Evolutionary conservation across 768 basidiomycete genomes (phyloP).

Genomic region (Thelephora ganbajun): DNA sequence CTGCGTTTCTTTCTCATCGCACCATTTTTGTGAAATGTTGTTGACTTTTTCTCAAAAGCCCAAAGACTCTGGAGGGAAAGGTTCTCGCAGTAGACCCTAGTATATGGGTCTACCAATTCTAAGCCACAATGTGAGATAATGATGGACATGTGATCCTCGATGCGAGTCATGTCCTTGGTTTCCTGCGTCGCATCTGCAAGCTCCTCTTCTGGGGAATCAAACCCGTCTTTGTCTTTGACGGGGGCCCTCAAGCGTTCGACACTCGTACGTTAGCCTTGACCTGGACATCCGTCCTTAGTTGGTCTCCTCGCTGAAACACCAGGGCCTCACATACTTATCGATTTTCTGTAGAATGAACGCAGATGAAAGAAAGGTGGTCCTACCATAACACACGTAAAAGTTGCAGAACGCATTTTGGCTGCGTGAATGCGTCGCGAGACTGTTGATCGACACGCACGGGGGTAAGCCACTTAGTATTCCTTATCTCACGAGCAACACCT

Average conservation of each 20-base stretch:
- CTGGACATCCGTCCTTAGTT: no score
- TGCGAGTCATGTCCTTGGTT: conserved; percentile 89
- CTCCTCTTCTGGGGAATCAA: conserved; percentile 94
- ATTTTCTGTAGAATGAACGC: conserved; percentile 55
- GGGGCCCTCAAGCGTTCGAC: conserved; percentile 84
- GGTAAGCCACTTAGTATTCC: conserved; percentile 17
- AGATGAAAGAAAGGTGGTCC: conserved; percentile 89
- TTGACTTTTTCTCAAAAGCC: conserved; percentile 27
- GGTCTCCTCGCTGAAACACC: not conserved
- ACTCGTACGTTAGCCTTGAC: no score
- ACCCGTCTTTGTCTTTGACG: conserved; percentile 98
- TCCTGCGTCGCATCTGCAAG: conserved; percentile 83
- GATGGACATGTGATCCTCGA: conserved; percentile 84
- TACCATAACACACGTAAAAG: conserved; percentile 66
- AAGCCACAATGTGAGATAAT: conserved; percentile 97
- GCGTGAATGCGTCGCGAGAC: conserved; percentile 89
- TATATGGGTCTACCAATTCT: conserved; percentile 99
- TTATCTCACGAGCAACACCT: not conserved
- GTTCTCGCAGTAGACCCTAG: conserved; percentile 94
- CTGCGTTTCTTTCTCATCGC: conserved; percentile 36
- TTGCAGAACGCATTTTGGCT: conserved; percentile 86
- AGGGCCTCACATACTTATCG: not conserved
- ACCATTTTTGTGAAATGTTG: not conserved
- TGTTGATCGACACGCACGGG: conserved; percentile 46
- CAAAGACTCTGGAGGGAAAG: conserved; percentile 94